Conservation (phyloP, 1,284 basidiomycete genomes). For the Lentinula novae-zelandiae region DNA sequence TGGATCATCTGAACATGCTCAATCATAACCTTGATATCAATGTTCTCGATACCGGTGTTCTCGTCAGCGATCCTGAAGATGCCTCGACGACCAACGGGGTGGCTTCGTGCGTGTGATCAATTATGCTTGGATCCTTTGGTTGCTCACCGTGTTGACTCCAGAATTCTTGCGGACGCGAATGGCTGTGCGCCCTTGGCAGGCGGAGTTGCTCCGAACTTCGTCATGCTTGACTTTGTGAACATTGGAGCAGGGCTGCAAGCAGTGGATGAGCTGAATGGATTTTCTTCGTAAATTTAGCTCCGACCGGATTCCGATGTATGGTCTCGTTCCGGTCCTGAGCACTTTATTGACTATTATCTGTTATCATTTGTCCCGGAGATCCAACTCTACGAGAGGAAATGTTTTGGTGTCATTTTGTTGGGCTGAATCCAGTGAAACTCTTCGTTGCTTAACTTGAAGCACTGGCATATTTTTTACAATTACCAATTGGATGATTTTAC, state of each 20-base stretch:
- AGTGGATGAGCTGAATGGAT: slow-evolving; percentile 41
- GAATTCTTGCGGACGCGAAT: slow-evolving; percentile 42
- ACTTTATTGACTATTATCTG: not conserved
- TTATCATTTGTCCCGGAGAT: not conserved
- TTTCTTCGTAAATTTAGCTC: slow-evolving; percentile 18
- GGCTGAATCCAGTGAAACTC: not conserved
- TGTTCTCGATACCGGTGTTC: slow-evolving; percentile 28
- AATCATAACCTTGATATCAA: slow-evolving; percentile 51
- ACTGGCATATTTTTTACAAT: too few relatives aligned
- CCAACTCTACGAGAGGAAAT: not conserved
- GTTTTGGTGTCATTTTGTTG: not conserved
- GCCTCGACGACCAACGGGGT: slow-evolving; percentile 41
- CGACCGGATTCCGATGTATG: not conserved
- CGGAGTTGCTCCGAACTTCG: slow-evolving; percentile 43
- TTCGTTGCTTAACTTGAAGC: too few relatives aligned
- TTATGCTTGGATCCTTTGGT: not conserved
- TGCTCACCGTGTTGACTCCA: slow-evolving; percentile 15
- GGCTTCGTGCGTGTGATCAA: slow-evolving; percentile 8
- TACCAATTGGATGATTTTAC: too few relatives aligned
- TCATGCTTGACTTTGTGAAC: slow-evolving; percentile 49
- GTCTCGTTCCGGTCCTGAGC: not conserved
- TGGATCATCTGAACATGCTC: slow-evolving; percentile 54
- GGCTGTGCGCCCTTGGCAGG: slow-evolving; percentile 40
- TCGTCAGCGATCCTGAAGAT: slow-evolving; percentile 35
- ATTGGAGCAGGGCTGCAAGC: slow-evolving; percentile 38